These are phyloP conservation scores for Elaeagnus macrophylla DNA, from an alignment of 306 rosid genomes.

Conservation along the genomic window DNA sequence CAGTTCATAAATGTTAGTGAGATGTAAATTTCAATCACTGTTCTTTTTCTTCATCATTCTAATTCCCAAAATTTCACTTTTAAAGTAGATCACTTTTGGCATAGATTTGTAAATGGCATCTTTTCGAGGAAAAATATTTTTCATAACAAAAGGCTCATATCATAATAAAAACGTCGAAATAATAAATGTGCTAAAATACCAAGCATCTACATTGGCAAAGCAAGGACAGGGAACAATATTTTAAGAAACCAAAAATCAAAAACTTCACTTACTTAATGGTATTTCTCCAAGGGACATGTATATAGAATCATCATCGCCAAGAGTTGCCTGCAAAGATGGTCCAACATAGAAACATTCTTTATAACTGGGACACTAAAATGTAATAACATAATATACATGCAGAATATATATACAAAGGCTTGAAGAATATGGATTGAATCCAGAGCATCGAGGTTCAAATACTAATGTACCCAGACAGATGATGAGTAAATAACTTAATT, in stretches of 20 bases:
- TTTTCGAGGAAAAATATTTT: too few relatives aligned
- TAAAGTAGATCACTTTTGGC: too few relatives aligned
- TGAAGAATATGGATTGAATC: neutral
- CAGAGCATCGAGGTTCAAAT: constrained; percentile 15
- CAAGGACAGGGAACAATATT: constrained; percentile 17
- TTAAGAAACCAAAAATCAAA: constrained; percentile 39
- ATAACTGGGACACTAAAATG: neutral
- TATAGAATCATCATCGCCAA: constrained; percentile 89
- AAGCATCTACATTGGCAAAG: constrained; percentile 23
- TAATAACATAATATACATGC: neutral
- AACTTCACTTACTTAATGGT: constrained; percentile 68
- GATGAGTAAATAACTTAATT: constrained; percentile 9
- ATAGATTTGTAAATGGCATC: too few relatives aligned
- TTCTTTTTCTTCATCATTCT: too few relatives aligned
- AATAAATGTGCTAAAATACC: neutral
- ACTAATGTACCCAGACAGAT: constrained; percentile 1
- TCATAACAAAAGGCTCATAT: too few relatives aligned
- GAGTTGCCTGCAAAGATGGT: constrained; percentile 62
- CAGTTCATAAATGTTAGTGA: too few relatives aligned
- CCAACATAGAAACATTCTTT: constrained; percentile 1
- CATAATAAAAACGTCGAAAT: too few relatives aligned
- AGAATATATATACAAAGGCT: constrained; percentile 2
- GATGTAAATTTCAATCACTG: too few relatives aligned
- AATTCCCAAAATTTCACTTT: too few relatives aligned
- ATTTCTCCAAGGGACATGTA: constrained; percentile 96